phyloP scores from a whole-genome alignment of 108 stramenopile species.

The Pseudonitzschia pungens region DNA sequence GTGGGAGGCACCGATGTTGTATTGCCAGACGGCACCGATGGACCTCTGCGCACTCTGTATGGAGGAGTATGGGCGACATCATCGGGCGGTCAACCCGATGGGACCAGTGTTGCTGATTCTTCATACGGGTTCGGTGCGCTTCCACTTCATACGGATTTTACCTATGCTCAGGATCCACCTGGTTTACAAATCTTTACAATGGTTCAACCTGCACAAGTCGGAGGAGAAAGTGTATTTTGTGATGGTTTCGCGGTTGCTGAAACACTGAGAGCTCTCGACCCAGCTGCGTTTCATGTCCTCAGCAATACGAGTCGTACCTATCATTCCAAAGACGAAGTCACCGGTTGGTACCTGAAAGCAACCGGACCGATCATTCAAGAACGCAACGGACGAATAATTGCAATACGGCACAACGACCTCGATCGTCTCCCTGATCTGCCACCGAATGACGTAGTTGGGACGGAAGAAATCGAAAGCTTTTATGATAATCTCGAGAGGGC shows the following conservation, averaged over 20 bases:
- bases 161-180: constrained; percentile 74
- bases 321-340: constrained; percentile 57
- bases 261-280: constrained; percentile 43
- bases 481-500: constrained; percentile 52
- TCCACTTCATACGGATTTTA: constrained; percentile 87
- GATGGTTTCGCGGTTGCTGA: constrained; percentile 79
- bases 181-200: constrained; percentile 88
- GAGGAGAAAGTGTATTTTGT: constrained; percentile 58
- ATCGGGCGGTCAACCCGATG: constrained; percentile 39
- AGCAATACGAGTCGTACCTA: constrained; percentile 55
- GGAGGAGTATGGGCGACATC: constrained; percentile 78
- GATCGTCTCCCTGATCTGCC: constrained; percentile 83
- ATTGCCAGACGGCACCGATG: constrained; percentile 54
- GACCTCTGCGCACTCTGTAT: constrained; percentile 80
- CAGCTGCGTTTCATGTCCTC: constrained; percentile 58
- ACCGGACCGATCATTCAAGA: constrained; percentile 63
- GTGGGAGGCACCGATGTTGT: constrained; percentile 24
- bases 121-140: constrained; percentile 72
- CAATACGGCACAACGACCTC: constrained; percentile 85
- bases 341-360: constrained; percentile 83
- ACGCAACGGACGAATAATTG: constrained; percentile 42
- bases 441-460: constrained; percentile 25
- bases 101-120: constrained; percentile 76
- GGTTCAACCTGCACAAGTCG: constrained; percentile 62
- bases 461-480: constrained; percentile 49